Base-by-base conservation (phyloP, 306 rosid genomes). In the Ormosia emarginata region DNA sequence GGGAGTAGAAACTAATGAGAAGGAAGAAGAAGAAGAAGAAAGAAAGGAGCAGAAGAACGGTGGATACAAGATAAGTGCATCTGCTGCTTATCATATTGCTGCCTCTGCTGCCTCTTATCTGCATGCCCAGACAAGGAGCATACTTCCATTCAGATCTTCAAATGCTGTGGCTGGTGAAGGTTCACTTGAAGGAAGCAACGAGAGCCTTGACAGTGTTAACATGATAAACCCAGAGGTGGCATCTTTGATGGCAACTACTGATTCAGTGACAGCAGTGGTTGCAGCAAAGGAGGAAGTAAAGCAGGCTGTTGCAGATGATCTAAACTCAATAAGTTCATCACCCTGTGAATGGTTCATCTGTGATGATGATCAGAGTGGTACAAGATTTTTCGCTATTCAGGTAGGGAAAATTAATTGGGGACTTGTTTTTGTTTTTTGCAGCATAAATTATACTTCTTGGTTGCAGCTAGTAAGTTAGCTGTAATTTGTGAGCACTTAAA, bases 281-380 rank as follows among this genome's bases (percentile, higher is more conserved):
- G 99, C 99, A 57, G 99, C 99, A 50, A 86, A 92, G 90, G 98
- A 95, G 84, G 98, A 95, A 86, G 98, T 92, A 71, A 95, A 95
- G 80, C 99, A 95, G 89, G 99, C 98, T 46, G 98, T 95, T 71
- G 98, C 99, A 12, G 99, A 95, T 71, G 89, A 90, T 84, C 79
- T 95, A 69, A 95, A 85, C 79, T 95, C 99, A 43, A 86, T 76
- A 30, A 70, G 39, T n/a, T 95, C 97, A 29, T 85, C 99, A 8
- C 99, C 98, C 0, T 95, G 98, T 9, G 99, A 91, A 72, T 95
- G 99, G 99, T 95, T 83, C 67, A 79, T 95, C 63, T 93, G 99
- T 18, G 99, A 95, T 41, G 92, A 95, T 37, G 94, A 90, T 82
- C 86, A 84, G 81, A 90, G 83, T 72, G 85, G 89, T 58, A 89